phyloP scores from a whole-genome alignment of 768 basidiomycete species.

The Cystobasidium tubakii region DNA sequence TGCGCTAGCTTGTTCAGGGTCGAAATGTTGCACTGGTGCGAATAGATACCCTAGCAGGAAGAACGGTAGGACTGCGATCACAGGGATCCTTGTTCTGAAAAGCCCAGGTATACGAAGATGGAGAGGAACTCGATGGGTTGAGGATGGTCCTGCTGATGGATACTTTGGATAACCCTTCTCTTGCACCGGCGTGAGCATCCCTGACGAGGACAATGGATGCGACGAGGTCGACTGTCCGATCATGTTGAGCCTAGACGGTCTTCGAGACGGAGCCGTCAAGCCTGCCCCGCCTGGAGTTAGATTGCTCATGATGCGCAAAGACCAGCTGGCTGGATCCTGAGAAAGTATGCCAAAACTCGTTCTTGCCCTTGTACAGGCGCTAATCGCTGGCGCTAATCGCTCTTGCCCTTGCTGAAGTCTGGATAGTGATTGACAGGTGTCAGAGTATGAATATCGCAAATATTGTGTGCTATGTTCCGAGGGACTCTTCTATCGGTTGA shows the following conservation, averaged over 20 bases:
- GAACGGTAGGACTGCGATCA: conserved; percentile 20
- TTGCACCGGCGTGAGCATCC: neutral
- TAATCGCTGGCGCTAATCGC: too few species aligned
- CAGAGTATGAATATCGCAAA: too few species aligned
- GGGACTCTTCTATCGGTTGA: too few species aligned
- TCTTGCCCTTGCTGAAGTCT: too few species aligned
- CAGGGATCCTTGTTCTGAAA: conserved; percentile 3
- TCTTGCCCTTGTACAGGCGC: too few species aligned
- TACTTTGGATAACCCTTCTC: neutral
- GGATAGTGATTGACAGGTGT: too few species aligned
- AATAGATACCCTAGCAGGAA: conserved; percentile 23
- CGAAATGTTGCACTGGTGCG: neutral
- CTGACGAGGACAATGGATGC: neutral
- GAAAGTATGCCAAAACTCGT: too few species aligned
- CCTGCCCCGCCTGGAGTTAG: neutral
- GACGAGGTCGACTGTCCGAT: neutral
- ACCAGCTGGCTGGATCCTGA: neutral
- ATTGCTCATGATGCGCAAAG: neutral
- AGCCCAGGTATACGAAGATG: conserved; percentile 5
- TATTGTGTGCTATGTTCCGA: too few species aligned
- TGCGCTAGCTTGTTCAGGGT: neutral
- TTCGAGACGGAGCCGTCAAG: neutral
- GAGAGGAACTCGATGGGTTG: neutral
- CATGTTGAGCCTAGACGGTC: neutral
- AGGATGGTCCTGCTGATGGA: neutral